These are phyloP conservation scores for Purshia tridentata DNA, from an alignment of 306 rosid species.

Conservation along the genomic window DNA sequence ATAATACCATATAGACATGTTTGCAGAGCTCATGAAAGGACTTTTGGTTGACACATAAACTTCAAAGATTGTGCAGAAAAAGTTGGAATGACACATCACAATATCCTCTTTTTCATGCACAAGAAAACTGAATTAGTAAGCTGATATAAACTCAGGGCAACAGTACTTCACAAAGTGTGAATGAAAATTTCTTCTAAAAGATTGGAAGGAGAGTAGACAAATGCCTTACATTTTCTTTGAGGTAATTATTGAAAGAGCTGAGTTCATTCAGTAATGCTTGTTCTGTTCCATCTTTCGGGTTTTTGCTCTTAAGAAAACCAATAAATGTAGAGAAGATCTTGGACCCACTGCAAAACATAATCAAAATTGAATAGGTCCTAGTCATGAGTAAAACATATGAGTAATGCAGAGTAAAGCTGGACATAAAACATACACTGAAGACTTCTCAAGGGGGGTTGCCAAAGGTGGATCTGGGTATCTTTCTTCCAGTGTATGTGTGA, in stretches of 20 bases:
- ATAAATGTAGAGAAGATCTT: slow-evolving; percentile 90
- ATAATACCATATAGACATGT: not conserved
- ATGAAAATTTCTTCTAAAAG: not conserved
- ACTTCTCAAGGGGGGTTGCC: slow-evolving; percentile 73
- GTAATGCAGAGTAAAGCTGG: slow-evolving; percentile 7
- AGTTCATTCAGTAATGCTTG: slow-evolving; percentile 76
- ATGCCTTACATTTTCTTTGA: slow-evolving; percentile 75
- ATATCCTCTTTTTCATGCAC: too few species aligned
- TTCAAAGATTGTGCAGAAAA: not conserved
- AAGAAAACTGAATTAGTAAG: not conserved
- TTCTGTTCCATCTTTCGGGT: slow-evolving; percentile 80
- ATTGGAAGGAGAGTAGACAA: slow-evolving; percentile 15
- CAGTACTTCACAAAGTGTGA: not conserved
- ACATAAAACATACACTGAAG: slow-evolving; percentile 61
- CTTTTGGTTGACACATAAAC: not conserved
- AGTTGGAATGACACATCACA: not conserved
- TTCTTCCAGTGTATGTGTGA: slow-evolving; percentile 72
- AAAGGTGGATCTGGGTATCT: slow-evolving; percentile 89
- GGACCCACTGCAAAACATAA: slow-evolving; percentile 62
- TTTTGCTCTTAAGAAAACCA: slow-evolving; percentile 93
- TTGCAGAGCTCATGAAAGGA: not conserved
- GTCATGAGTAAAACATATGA: slow-evolving; percentile 11
- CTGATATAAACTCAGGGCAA: not conserved
- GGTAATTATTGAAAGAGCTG: slow-evolving; percentile 66
- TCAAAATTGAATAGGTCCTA: not conserved